Evolutionary conservation across 768 basidiomycete species (phyloP).

Genomic region (Mycena vitilis): DNA sequence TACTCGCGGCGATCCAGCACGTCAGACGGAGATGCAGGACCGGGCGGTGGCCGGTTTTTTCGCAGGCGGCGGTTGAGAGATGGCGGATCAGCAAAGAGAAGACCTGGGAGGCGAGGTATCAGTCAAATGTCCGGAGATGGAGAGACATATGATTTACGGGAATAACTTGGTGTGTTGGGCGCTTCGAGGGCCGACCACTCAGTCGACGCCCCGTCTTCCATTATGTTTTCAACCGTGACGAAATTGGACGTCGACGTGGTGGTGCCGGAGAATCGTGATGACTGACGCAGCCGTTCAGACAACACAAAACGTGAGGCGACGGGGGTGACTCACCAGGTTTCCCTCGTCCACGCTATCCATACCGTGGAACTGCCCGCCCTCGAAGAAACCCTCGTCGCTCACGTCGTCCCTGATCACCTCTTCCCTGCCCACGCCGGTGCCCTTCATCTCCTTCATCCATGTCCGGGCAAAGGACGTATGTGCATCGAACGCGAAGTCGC

Average conservation of each 20-base stretch:
- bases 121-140: neutral
- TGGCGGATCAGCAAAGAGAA: conserved; percentile 16
- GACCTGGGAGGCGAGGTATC: neutral
- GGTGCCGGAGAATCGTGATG: conserved; percentile 28
- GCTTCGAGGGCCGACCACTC: conserved; percentile 34
- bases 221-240: conserved; percentile 27
- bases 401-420: conserved; percentile 19
- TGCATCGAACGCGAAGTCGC: conserved; percentile 33
- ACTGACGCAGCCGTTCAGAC: neutral
- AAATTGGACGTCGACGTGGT: conserved; percentile 33
- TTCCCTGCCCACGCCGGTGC: too few species aligned
- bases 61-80: conserved; percentile 17
- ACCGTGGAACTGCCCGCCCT: conserved; percentile 13
- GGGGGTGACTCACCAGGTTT: conserved; percentile 20
- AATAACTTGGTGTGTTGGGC: conserved; percentile 33
- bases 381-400: conserved; percentile 36
- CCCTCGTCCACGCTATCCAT: conserved; percentile 7
- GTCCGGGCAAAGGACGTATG: conserved; percentile 27
- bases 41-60: conserved; percentile 18
- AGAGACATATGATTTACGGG: conserved; percentile 3
- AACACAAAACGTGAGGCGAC: neutral
- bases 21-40: conserved; percentile 28
- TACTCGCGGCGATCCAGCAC: conserved; percentile 31
- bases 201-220: conserved; percentile 21
- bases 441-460: conserved; percentile 21